Evolutionary conservation across 345 rosid species (phyloP), one percentile per base, ranked within the genome.

Genomic region (Microthlaspi erraticum): DNA sequence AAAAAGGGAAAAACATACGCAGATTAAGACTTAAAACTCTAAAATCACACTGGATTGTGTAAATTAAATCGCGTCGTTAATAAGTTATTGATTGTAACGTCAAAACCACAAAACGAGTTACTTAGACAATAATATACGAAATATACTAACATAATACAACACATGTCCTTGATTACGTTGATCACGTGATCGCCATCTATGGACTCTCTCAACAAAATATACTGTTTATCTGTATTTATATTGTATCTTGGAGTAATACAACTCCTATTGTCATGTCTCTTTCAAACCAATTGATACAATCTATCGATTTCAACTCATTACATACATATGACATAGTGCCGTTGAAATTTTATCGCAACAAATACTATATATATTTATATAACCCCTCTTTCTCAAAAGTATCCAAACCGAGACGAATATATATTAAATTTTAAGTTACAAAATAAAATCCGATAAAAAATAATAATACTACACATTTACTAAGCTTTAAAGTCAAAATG

Each of bases 281-380:
- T 66, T 73, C 72, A 32, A 59, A 58, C 61, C 60, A 66, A 33
- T 65, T 39, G 66, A 57, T 66, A 73, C 31, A 19, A 58, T 66
- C 31, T 36, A 49, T 73, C 39, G 19, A 41, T 41, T 50, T 66
- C 67, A 66, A 58, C 55, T 39, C 39, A 58, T 31, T 48, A 23
- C 26, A 32, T 19, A 52, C 9, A 32, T 64, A 46, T 65, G 66
- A 45, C 29, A 73, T 57, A 56, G 59, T 66, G 60, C 8, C 38
- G 50, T 55, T 64, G 50, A 72, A 63, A 31, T 6, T 29, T 10
- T 20, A 52, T 34, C 9, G 75, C 31, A 62, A n/a, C 4, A 51
- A 16, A 20, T 39, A 18, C 29, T 57, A 34, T 5, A 60, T 13
- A 59, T 23, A 19, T 18, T 3, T 39, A 52, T 54, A 42, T 19